Base-by-base conservation (phyloP, 2,329 filamentous ascomycete species). In the Aspergillus sp. region DNA sequence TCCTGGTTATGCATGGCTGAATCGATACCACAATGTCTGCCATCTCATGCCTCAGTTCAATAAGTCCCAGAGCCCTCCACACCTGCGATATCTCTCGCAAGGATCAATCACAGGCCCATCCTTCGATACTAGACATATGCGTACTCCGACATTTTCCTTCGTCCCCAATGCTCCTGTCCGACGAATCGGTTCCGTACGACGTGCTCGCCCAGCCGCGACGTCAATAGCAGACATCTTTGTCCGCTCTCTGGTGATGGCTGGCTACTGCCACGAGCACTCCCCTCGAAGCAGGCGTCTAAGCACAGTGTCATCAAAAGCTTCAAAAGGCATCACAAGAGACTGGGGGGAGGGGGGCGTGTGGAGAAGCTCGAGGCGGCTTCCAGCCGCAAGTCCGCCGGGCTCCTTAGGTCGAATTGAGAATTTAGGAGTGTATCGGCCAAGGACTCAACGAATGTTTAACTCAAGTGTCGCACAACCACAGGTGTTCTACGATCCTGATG, bases 11-110 rank as follows among this genome's bases (percentile, higher is more conserved):
- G 69, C 67, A 68, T 62, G 66, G 68, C 62, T 72, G 64, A 70
- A 59, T 66, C 60, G 63, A 73, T 76, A 74, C 76, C 83, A 85
- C 78, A 66, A 87, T 88, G 85, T 80, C 75, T 78, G 77, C 72
- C 76, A 70, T 81, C 82, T 83, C 83, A 88, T 88, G 85, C 85
- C 82, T 83, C 76, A 81, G 76, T 72, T 82, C 77, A 79, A 79
- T 76, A 77, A 77, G 75, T 78, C 81, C 74, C 76, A 81, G 71
- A 78, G 80, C 79, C 78, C 76, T 68, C 70, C 74, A 65, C 72
- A 75, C 72, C 75, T 76, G 75, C 76, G 77, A 71, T 70, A 77
- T 70, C 72, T 76, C 61, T 78, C 76, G 72, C 71, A 77, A 75
- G 69, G 68, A 62, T 64, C 69, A 64, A 70, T 69, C 59, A 62